Conservation (phyloP, 2,329 filamentous ascomycete genomes). For the Clonostachys rhizophaga region DNA sequence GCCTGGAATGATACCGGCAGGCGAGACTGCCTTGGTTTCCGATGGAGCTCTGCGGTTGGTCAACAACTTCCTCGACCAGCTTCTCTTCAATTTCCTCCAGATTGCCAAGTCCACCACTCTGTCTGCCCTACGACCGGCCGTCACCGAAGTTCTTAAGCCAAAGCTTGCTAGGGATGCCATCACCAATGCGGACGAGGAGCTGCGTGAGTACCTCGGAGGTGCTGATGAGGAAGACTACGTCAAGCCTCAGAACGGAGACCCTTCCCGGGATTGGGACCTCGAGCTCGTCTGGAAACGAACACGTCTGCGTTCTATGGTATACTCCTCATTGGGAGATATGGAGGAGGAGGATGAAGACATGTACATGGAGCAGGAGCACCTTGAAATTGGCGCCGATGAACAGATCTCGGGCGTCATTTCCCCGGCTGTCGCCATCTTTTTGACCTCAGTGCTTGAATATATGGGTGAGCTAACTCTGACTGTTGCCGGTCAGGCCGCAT, state of each 20-base stretch:
- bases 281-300: constrained; percentile 93
- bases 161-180: constrained; percentile 84
- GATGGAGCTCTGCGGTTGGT: constrained; percentile 69
- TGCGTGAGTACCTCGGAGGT: constrained; percentile 81
- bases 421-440: constrained; percentile 88
- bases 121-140: constrained; percentile 70
- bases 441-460: constrained; percentile 91
- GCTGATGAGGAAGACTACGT: constrained; percentile 69
- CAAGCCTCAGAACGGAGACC: constrained; percentile 44
- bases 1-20: constrained; percentile 59
- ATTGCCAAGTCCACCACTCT: constrained; percentile 75
- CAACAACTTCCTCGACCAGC: constrained; percentile 90
- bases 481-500: constrained; percentile 82
- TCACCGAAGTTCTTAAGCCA: constrained; percentile 82
- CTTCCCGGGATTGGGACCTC: constrained; percentile 71
- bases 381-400: constrained; percentile 54
- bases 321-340: constrained; percentile 92
- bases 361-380: constrained; percentile 75
- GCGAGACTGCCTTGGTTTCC: constrained; percentile 69
- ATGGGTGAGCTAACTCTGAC: constrained; percentile 87
- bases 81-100: constrained; percentile 87
- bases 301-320: constrained; percentile 93
- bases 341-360: constrained; percentile 97
- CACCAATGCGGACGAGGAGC: constrained; percentile 76
- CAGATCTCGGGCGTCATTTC: constrained; percentile 68